Percentiles rank a stretch among this genome's conserved stretches.
These are phyloP conservation scores for Ceratobasidium sp. DNA, from an alignment of 1,284 basidiomycete genomes.

Conservation along the genomic window DNA sequence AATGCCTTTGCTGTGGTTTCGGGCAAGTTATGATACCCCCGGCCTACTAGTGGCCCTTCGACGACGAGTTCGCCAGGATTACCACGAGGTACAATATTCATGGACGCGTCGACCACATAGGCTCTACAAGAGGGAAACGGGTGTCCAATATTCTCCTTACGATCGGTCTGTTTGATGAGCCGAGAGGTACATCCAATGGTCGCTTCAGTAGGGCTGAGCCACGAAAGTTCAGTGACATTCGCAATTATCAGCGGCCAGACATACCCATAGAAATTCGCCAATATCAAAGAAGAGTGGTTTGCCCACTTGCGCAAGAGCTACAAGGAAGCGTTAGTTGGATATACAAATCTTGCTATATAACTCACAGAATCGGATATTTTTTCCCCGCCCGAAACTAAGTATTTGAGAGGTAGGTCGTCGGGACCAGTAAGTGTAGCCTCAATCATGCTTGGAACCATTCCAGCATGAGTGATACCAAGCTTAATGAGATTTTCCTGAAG, in stretches of 20 bases:
- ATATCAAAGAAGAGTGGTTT: constrained; percentile 61
- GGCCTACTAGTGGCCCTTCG: constrained; percentile 67
- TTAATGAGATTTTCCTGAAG: constrained; percentile 62
- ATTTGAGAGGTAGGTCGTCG: constrained; percentile 59
- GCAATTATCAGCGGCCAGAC: constrained; percentile 50
- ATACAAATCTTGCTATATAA: constrained; percentile 31
- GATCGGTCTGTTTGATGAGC: constrained; percentile 62
- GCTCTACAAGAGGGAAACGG: constrained; percentile 60
- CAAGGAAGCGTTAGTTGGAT: background rate
- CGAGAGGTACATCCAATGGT: constrained; percentile 69
- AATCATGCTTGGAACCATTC: constrained; percentile 69
- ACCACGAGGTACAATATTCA: constrained; percentile 64
- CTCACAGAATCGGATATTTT: constrained; percentile 69
- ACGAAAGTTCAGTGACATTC: background rate
- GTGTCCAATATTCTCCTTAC: constrained; percentile 64
- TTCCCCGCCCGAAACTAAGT: constrained; percentile 68
- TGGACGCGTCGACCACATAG: constrained; percentile 61
- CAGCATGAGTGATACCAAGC: constrained; percentile 68
- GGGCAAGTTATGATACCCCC: constrained; percentile 65
- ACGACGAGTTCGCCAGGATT: constrained; percentile 68
- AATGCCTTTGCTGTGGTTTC: constrained; percentile 66
- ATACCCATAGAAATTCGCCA: constrained; percentile 69
- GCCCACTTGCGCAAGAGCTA: constrained; percentile 70
- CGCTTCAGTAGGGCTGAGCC: constrained; percentile 61
- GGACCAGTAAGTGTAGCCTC: constrained; percentile 66